phyloP scores from a whole-genome alignment of 352 stramenopile genomes.

The Phytophthora hybrid region DNA sequence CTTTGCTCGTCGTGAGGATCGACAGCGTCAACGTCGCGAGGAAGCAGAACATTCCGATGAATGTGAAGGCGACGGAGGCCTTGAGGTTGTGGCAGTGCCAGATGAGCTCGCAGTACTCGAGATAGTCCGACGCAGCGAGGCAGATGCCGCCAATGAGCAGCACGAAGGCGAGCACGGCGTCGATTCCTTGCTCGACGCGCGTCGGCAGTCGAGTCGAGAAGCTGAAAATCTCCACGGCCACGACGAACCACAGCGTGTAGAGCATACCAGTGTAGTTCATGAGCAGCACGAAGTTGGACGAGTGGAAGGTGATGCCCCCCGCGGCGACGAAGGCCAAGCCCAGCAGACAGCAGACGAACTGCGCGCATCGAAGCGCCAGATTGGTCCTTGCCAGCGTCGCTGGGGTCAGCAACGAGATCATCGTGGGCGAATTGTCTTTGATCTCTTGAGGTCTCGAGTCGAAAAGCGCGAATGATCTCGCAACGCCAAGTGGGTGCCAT shows the following conservation, averaged over 20 bases:
- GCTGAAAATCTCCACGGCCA: slow-evolving; percentile 54
- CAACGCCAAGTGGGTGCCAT: background rate
- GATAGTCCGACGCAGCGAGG: slow-evolving; percentile 57
- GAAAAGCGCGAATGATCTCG: slow-evolving; percentile 28
- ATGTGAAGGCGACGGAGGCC: slow-evolving; percentile 59
- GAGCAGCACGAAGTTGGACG: slow-evolving; percentile 61
- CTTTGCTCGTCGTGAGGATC: slow-evolving; percentile 34
- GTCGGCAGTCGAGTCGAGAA: slow-evolving; percentile 28
- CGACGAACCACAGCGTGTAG: slow-evolving; percentile 58
- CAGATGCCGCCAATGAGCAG: slow-evolving; percentile 67
- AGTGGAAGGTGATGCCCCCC: slow-evolving; percentile 42
- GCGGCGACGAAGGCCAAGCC: slow-evolving; percentile 54
- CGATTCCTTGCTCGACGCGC: slow-evolving; percentile 38
- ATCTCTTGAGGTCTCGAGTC: background rate
- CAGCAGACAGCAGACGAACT: slow-evolving; percentile 64
- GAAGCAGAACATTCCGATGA: slow-evolving; percentile 61
- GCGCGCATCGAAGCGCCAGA: slow-evolving; percentile 34
- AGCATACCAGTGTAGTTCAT: slow-evolving; percentile 72
- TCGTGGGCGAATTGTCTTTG: slow-evolving; percentile 1
- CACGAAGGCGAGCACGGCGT: slow-evolving; percentile 48
- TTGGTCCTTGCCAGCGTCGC: slow-evolving; percentile 28
- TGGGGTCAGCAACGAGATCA: slow-evolving; percentile 30
- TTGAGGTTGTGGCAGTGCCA: slow-evolving; percentile 67
- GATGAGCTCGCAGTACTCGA: slow-evolving; percentile 44
- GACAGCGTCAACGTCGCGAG: slow-evolving; percentile 47